phyloP scores from a whole-genome alignment of 768 basidiomycete species.

The Sarcodon aspratus region DNA sequence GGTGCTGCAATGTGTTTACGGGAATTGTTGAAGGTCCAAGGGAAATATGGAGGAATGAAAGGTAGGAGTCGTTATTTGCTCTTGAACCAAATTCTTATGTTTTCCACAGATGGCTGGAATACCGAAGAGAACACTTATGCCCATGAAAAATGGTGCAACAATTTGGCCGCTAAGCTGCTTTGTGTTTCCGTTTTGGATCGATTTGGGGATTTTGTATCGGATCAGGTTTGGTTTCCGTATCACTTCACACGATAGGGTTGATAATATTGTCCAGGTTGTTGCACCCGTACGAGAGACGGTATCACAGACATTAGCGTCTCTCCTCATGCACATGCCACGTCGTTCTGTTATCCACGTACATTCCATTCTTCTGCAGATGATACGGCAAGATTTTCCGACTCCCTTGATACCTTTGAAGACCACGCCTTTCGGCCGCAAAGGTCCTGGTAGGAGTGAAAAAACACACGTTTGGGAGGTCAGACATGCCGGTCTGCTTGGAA shows the following conservation, averaged over 20 bases:
- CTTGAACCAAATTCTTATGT: slow-evolving; percentile 2
- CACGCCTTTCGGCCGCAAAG: neutral
- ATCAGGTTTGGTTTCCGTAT: slow-evolving; percentile 42
- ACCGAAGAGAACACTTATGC: slow-evolving; percentile 46
- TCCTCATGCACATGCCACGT: slow-evolving; percentile 82
- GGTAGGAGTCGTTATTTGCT: slow-evolving; percentile 26
- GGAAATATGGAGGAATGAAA: slow-evolving; percentile 72
- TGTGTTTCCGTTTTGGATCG: slow-evolving; percentile 90
- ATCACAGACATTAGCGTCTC: slow-evolving; percentile 84
- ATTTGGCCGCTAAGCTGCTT: slow-evolving; percentile 74
- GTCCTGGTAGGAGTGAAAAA: slow-evolving; percentile 13
- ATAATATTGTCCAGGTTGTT: slow-evolving; percentile 41
- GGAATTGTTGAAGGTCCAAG: slow-evolving; percentile 79
- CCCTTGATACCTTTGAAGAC: slow-evolving; percentile 23
- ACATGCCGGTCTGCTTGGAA: slow-evolving; percentile 93
- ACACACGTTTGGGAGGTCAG: slow-evolving; percentile 91
- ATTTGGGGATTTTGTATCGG: slow-evolving; percentile 97
- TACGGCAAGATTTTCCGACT: slow-evolving; percentile 69
- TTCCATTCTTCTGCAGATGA: slow-evolving; percentile 82
- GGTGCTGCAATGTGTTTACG: slow-evolving; percentile 87
- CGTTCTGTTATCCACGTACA: slow-evolving; percentile 74
- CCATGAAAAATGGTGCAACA: slow-evolving; percentile 86
- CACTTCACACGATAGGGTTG: neutral
- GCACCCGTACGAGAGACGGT: slow-evolving; percentile 96
- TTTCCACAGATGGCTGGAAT: slow-evolving; percentile 34